phyloP scores from a whole-genome alignment of 257 asterid genomes.

The Solanum lignicaule region DNA sequence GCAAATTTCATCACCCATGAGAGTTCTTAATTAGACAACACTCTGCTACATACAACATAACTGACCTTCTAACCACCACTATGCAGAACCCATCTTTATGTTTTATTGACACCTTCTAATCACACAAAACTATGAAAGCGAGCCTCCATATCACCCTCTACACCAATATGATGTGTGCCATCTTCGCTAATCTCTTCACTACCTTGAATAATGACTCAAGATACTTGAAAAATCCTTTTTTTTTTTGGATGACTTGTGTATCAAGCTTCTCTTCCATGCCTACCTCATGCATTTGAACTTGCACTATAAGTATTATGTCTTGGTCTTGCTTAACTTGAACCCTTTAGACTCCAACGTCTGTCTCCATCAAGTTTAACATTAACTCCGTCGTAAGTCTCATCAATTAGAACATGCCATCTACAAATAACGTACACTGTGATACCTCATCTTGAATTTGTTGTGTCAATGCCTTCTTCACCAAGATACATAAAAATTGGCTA shows the following conservation, averaged over 20 bases:
- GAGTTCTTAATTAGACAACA: background rate
- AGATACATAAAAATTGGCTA: too few relatives aligned
- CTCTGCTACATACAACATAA: background rate
- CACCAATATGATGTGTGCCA: too few relatives aligned
- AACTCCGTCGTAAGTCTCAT: background rate
- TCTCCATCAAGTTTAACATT: background rate
- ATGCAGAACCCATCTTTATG: background rate
- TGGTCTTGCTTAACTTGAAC: background rate
- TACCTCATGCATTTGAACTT: too few relatives aligned
- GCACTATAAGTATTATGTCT: too few relatives aligned
- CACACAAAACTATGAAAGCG: background rate
- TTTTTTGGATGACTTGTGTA: too few relatives aligned
- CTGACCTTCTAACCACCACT: background rate
- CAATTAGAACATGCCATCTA: background rate
- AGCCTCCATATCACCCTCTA: background rate
- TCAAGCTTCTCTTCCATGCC: too few relatives aligned
- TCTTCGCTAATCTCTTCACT: too few relatives aligned
- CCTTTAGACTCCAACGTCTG: too few relatives aligned
- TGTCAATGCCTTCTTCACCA: too few relatives aligned
- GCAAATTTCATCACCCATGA: background rate
- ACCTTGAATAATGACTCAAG: too few relatives aligned
- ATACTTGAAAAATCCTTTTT: too few relatives aligned
- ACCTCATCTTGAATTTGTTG: background rate
- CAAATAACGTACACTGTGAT: background rate
- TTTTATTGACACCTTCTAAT: background rate